Conservation (phyloP, 192 early-diverging fungal species). For the Chytriomyces sp. region DNA sequence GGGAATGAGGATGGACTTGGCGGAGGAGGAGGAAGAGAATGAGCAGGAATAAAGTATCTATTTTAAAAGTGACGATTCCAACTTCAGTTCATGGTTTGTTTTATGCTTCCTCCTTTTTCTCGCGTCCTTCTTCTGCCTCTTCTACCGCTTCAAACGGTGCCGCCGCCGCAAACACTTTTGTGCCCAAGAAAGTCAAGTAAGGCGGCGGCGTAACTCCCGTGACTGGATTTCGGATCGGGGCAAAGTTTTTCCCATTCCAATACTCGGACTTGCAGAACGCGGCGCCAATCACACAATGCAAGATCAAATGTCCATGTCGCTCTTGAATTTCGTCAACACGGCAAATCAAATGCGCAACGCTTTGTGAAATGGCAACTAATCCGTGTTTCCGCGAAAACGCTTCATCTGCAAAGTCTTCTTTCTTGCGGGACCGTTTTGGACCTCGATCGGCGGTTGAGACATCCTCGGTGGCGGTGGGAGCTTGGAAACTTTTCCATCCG, state of each 20-base stretch:
- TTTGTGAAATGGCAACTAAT: slow-evolving; percentile 32
- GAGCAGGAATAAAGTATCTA: not conserved
- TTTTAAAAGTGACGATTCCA: not conserved
- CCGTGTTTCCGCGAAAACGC: slow-evolving; percentile 4
- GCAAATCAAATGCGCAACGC: slow-evolving; percentile 46
- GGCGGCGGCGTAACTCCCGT: slow-evolving; percentile 2
- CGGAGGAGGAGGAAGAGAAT: not conserved
- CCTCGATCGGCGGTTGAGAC: not conserved
- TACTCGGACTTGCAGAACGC: slow-evolving; percentile 26
- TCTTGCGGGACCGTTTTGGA: not conserved
- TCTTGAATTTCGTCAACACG: slow-evolving; percentile 39
- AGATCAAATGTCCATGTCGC: slow-evolving; percentile 42
- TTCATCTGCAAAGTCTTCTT: not conserved
- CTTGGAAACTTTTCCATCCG: slow-evolving; percentile 17
- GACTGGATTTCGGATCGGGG: not conserved
- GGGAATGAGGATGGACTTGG: not conserved
- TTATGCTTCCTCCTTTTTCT: not conserved
- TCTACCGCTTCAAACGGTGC: not conserved
- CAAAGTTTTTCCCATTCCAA: slow-evolving; percentile 49
- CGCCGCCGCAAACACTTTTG: slow-evolving; percentile 33
- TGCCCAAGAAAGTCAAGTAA: slow-evolving; percentile 42
- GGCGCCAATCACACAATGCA: slow-evolving; percentile 30
- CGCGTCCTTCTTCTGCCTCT: not conserved
- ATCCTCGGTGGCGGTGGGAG: not conserved
- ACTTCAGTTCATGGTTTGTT: not conserved